Evolutionary conservation across 441 rosid genomes (phyloP).

Genomic region (Mallotus repandus): DNA sequence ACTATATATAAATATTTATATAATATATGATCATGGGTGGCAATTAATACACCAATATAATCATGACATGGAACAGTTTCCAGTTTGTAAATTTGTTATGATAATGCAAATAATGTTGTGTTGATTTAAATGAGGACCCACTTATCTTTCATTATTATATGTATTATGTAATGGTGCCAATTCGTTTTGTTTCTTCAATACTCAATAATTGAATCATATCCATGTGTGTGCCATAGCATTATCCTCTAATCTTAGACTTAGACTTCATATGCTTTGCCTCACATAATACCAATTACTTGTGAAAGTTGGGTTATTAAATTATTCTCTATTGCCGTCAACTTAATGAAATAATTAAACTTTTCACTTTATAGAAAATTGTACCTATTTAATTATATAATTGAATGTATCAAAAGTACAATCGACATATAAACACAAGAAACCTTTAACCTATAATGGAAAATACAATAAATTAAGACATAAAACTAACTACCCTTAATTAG

Average conservation of each 20-base stretch:
- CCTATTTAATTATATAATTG: no score
- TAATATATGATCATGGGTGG: not conserved
- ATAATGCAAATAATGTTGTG: slow-evolving; percentile 7
- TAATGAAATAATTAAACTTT: no score
- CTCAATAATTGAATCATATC: slow-evolving; percentile 35
- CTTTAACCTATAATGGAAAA: no score
- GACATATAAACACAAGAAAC: not conserved
- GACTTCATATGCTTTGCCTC: slow-evolving; percentile 1
- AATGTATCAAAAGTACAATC: no score
- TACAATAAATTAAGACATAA: no score
- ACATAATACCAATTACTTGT: not conserved
- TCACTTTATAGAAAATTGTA: no score
- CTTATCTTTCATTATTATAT: slow-evolving; percentile 20
- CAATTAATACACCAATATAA: slow-evolving; percentile 4
- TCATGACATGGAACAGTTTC: slow-evolving; percentile 10
- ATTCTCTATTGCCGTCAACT: no score
- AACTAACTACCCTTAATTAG: no score
- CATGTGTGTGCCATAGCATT: slow-evolving; percentile 11
- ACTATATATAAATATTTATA: not conserved
- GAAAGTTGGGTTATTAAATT: no score
- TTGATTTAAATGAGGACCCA: slow-evolving; percentile 28
- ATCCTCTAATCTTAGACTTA: slow-evolving; percentile 1
- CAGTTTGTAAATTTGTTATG: not conserved
- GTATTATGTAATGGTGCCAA: slow-evolving; percentile 11
- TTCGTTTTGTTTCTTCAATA: slow-evolving; percentile 19